Base-by-base conservation (phyloP, 2,329 filamentous ascomycete species). In the Apiospora sp. region DNA sequence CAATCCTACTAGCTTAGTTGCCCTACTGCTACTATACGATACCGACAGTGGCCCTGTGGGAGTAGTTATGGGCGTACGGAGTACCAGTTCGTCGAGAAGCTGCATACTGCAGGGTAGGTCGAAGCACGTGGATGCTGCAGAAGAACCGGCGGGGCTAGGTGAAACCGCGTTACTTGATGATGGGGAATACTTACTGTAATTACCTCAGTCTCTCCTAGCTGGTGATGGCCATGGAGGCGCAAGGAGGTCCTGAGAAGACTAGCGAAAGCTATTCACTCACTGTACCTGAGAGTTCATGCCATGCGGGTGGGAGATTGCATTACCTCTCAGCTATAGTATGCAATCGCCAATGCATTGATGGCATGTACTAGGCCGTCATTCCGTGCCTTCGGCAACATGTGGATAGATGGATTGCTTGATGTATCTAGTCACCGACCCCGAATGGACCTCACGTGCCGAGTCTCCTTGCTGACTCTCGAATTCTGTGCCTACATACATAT, bases 131-230 rank as follows among this genome's bases (percentile, higher is more conserved):
- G 30, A 37, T 22, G 16, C 30, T 37, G 30, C 54, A 4, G 27
- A 30, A 37, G 30, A 37, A 61, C 54, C n/a, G 30, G 54, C 54
- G 30, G 30, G 16, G 16, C 54, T 61, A 37, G 19, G 54, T 61
- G 54, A 61, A 37, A 22, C 30, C 2, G 19, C 58, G 1, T 64
- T 64, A 34, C 7, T 19, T 34, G 19, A 64, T 7, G 19, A n/a
- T 37, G 58, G 8, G 41, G 8, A n/a, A 10, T 30, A 30, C 27
- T 30, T 30, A n/a, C 58, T 14, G 8, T 64, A 41, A 41, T 41
- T 64, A 12, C 58, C 58, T 64, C 58, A 24, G 22, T 64, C 58
- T 64, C 58, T n/a, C 34, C 58, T 64, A 13, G 5, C 30, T n/a
- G 58, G 10, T 22, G 34, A 22, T n/a, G 10, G 34, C 10, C 16